Conservation (phyloP, 352 stramenopile genomes). For the Phytophthora litchii region DNA sequence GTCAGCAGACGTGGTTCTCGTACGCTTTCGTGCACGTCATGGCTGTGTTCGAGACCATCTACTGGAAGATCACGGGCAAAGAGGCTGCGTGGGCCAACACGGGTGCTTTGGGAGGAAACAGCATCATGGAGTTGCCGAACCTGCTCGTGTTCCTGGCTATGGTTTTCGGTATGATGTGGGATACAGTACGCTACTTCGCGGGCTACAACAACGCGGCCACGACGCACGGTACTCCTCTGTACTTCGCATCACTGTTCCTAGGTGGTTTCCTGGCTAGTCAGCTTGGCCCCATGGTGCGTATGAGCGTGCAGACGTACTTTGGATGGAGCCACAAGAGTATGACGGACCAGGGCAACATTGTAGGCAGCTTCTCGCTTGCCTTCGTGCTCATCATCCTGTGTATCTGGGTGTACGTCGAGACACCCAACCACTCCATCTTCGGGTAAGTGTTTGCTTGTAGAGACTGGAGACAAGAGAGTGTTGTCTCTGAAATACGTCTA, state of each 20-base stretch:
- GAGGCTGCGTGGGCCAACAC: constrained; percentile 75
- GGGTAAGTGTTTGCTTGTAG: constrained; percentile 34
- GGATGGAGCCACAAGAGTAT: constrained; percentile 82
- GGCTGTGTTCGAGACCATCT: constrained; percentile 74
- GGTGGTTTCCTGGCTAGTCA: constrained; percentile 63
- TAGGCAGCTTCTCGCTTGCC: constrained; percentile 69
- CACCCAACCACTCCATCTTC: constrained; percentile 51
- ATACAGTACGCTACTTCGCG: constrained; percentile 66
- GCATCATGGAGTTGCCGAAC: constrained; percentile 72
- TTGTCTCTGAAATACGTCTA: constrained; percentile 30
- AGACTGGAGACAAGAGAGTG: constrained; percentile 14
- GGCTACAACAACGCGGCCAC: constrained; percentile 75
- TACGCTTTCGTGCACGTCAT: constrained; percentile 78
- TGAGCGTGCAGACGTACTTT: constrained; percentile 79
- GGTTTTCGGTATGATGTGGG: constrained; percentile 70
- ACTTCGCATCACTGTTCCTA: constrained; percentile 71
- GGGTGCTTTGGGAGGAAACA: constrained; percentile 64
- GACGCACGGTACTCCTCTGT: constrained; percentile 64
- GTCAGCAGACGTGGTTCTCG: constrained; percentile 81
- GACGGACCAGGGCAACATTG: constrained; percentile 78
- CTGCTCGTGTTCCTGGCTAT: constrained; percentile 70
- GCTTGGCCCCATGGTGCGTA: constrained; percentile 71
- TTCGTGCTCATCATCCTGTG: constrained; percentile 72
- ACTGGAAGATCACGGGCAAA: constrained; percentile 82
- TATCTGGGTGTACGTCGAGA: constrained; percentile 85